phyloP scores from a whole-genome alignment of 306 rosid genomes.

The Citrullus mucosospermus region DNA sequence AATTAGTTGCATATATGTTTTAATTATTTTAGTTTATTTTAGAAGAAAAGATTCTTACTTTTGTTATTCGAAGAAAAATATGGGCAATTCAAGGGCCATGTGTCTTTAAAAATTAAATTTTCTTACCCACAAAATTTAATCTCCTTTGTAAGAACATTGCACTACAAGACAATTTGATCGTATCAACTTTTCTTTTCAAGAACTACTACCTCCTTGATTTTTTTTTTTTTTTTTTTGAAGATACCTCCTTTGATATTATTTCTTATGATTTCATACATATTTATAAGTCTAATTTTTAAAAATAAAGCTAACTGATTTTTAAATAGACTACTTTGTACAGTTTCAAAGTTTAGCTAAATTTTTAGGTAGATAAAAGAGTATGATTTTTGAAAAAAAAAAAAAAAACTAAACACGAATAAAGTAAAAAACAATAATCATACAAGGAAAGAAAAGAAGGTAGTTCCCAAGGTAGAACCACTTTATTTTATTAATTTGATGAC shows the following conservation, averaged over 20 bases:
- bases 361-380: neutral
- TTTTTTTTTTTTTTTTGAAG: no score
- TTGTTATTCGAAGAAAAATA: neutral
- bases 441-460: neutral
- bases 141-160: neutral
- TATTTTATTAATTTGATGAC: neutral
- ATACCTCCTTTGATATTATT: no score
- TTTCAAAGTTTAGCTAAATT: neutral
- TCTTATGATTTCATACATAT: no score
- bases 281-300: no score
- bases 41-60: neutral
- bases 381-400: neutral
- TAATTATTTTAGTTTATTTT: conserved; percentile 4
- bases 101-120: neutral
- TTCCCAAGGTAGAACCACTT: neutral
- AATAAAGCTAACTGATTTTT: no score
- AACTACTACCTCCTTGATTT: no score
- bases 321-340: neutral
- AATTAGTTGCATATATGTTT: conserved; percentile 29
- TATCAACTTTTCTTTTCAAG: neutral
- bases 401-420: neutral
- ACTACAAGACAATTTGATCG: neutral
- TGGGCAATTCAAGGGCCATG: neutral
- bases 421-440: neutral
- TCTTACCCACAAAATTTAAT: neutral